Conservation (phyloP, 805 yeast genomes). For the Candida loeiensis region DNA sequence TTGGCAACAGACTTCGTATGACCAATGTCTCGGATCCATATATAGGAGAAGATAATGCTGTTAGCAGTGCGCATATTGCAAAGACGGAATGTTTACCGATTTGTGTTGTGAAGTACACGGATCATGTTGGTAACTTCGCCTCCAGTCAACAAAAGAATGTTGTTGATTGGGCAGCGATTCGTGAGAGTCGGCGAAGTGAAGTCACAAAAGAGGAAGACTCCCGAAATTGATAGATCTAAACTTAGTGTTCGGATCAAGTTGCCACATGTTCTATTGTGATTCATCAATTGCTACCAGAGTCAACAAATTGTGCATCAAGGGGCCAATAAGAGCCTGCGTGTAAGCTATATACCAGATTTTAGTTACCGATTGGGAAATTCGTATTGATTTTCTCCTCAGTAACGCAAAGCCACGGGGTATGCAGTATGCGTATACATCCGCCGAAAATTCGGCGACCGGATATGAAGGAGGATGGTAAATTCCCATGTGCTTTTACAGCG, state of each 20-base stretch:
- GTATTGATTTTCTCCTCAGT: neutral
- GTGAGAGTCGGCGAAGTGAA: too few relatives aligned
- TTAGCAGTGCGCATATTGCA: too few relatives aligned
- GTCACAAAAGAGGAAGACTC: neutral
- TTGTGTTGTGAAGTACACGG: too few relatives aligned
- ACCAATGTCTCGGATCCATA: too few relatives aligned
- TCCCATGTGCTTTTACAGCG: neutral
- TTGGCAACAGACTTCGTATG: too few relatives aligned
- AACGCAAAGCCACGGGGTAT: neutral
- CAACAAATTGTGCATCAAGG: neutral
- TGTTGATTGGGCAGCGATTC: too few relatives aligned
- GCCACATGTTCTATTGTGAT: neutral
- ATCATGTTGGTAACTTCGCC: too few relatives aligned
- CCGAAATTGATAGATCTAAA: neutral
- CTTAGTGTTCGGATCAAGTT: neutral
- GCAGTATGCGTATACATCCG: neutral
- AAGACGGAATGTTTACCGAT: too few relatives aligned
- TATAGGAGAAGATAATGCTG: too few relatives aligned
- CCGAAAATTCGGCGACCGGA: slow-evolving; percentile 4
- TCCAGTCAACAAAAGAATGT: too few relatives aligned
- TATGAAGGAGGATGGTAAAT: neutral
- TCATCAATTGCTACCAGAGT: neutral
- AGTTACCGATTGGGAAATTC: neutral
- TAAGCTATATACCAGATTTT: neutral
- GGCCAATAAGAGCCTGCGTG: neutral